Conservation (phyloP, 306 rosid species). For the Gastrolobium bilobum region DNA sequence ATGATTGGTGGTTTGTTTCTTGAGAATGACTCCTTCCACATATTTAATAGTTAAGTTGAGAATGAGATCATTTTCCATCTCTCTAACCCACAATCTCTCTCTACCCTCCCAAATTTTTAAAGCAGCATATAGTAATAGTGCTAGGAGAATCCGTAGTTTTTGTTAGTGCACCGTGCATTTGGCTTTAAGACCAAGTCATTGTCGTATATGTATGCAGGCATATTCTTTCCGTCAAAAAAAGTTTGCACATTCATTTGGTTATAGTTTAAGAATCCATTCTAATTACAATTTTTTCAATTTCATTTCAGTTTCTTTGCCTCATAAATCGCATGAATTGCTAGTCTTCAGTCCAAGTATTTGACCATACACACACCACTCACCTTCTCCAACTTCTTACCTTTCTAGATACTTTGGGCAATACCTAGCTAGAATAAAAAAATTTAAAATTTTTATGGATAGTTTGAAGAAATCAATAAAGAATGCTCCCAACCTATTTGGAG, state of each 20-base stretch:
- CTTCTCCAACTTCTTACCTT: constrained; percentile 25
- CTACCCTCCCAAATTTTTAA: constrained; percentile 12
- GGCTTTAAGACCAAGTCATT: constrained; percentile 42
- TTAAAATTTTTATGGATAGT: neutral
- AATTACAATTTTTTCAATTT: neutral
- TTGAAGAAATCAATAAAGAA: neutral
- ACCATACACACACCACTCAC: neutral
- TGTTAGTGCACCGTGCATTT: constrained; percentile 23
- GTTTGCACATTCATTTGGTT: neutral
- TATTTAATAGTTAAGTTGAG: constrained; percentile 1
- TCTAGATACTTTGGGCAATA: constrained; percentile 30
- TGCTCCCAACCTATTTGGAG: constrained; percentile 38
- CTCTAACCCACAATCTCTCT: neutral
- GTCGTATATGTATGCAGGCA: constrained; percentile 4
- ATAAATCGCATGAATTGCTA: neutral
- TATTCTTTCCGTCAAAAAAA: neutral
- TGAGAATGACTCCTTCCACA: constrained; percentile 28
- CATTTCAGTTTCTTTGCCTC: neutral
- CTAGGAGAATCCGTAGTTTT: constrained; percentile 39
- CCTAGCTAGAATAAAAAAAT: neutral
- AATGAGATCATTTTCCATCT: constrained; percentile 2
- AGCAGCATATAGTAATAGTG: constrained; percentile 11
- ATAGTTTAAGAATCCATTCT: neutral
- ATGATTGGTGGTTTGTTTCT: constrained; percentile 12
- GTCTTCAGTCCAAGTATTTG: constrained; percentile 42